Evolutionary conservation across 495 filamentous ascomycete species (phyloP), one percentile per base, ranked within the genome.

Genomic region (Xylaria acuta): DNA sequence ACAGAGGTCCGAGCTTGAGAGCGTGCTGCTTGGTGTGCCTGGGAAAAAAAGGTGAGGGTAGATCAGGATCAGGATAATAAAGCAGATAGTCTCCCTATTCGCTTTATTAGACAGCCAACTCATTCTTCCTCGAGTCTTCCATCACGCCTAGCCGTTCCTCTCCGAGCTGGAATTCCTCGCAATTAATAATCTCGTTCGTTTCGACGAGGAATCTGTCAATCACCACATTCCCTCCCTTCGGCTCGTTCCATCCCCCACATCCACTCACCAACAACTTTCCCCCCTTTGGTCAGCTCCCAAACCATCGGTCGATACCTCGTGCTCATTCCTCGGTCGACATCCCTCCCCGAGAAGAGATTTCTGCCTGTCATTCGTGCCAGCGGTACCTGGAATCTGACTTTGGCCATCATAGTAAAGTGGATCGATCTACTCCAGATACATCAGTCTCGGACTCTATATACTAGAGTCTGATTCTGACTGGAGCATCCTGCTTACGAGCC

Each of bases 221-320:
- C 74, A 75, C 74, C 75, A 79, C 76, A 75, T 67, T 60, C 51
- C 73, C 64, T 69, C 73, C 74, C 74, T 73, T 70, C 72, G 66
- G 40, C 65, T 64, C 66, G 22, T 70, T 66, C 73, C 75, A 43
- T 27, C 53, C 54, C 70, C 64, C 60, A 69, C 64, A 47, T 30
- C 60, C 71, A 58, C 43, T 38, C 60, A 54, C 58, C 60, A 64
- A 53, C 56, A 20, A 45, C 51, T 60, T 27, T n/a, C n/a, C 47
- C 60, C 60, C 64, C 49, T 38, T 71, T 47, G 85, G 85, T 60
- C 70, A 47, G 27, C 41, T 27, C 63, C 25, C 20, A n/a, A 60
- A 51, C 53, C 62, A 65, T 85, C 81, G 80, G 82, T 80, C 82
- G 84, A 82, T 85, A 82, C 79, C 79, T 76, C 79, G 76, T 80